These are phyloP conservation scores for Przewalskia tangutica DNA, from an alignment of 257 asterid genomes.

Conservation along the genomic window DNA sequence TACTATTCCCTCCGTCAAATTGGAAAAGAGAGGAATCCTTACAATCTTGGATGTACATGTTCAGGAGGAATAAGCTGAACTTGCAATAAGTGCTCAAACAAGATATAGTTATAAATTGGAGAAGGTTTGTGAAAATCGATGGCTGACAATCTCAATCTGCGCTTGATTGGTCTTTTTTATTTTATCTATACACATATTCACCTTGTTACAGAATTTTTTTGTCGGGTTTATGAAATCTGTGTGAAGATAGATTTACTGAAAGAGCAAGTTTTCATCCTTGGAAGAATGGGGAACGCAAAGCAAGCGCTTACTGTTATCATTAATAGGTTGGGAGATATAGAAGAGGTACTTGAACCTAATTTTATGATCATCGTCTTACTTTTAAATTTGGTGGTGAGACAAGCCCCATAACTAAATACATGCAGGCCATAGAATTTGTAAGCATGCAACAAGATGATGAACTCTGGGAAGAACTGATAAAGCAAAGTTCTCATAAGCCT, in stretches of 20 bases:
- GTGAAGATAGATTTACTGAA: constrained; percentile 53
- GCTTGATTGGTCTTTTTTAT: neutral
- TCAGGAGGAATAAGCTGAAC: constrained; percentile 66
- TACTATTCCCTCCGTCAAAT: neutral
- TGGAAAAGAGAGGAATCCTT: constrained; percentile 15
- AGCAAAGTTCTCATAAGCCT: constrained; percentile 85
- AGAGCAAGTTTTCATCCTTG: constrained; percentile 96
- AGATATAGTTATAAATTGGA: constrained; percentile 78
- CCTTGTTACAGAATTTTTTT: neutral
- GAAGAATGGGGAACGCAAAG: constrained; percentile 95
- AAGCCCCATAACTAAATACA: constrained; percentile 11
- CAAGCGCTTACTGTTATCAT: constrained; percentile 88
- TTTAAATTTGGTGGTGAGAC: constrained; percentile 14
- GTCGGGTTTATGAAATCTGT: constrained; percentile 91
- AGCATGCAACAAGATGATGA: constrained; percentile 95
- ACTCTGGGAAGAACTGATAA: constrained; percentile 96
- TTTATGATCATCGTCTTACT: constrained; percentile 3
- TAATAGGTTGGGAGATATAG: constrained; percentile 77
- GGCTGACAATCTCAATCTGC: neutral
- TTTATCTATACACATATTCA: neutral
- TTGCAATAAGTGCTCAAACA: constrained; percentile 80
- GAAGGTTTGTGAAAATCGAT: constrained; percentile 46
- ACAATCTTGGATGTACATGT: constrained; percentile 69
- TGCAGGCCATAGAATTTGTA: constrained; percentile 95
- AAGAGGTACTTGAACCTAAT: constrained; percentile 48